Conservation (phyloP, 441 rosid species). For the Macaranga tanarius region DNA sequence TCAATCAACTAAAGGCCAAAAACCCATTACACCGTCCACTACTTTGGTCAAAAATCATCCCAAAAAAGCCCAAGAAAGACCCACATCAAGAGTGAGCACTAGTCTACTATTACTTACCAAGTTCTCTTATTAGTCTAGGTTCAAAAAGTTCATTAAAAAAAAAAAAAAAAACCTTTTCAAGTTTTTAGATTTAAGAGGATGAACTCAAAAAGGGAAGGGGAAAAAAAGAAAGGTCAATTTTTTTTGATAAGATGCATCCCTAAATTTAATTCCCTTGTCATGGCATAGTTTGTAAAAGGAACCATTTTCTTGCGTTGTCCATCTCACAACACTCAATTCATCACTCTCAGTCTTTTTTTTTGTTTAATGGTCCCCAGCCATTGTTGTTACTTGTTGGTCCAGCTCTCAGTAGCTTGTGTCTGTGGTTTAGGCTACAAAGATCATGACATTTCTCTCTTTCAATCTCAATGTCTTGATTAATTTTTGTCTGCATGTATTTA, state of each 20-base stretch:
- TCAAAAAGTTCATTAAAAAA: background rate
- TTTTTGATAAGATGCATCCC: conserved; percentile 22
- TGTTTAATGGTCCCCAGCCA: conserved; percentile 30
- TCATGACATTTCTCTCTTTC: conserved; percentile 37
- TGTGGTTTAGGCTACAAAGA: conserved; percentile 64
- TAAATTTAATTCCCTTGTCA: background rate
- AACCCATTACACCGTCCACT: conserved; percentile 6
- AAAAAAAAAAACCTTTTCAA: too few species aligned
- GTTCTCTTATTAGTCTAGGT: background rate
- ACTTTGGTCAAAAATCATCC: background rate
- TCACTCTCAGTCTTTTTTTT: too few species aligned
- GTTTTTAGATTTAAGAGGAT: background rate
- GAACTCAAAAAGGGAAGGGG: background rate
- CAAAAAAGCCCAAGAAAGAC: background rate
- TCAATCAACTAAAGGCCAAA: conserved; percentile 2
- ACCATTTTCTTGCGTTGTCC: background rate
- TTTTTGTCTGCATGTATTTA: conserved; percentile 38
- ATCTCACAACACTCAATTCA: conserved; percentile 19
- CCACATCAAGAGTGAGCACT: background rate
- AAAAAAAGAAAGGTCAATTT: background rate
- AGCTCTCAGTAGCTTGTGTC: conserved; percentile 45
- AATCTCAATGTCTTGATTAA: conserved; percentile 31
- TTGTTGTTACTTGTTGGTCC: conserved; percentile 38
- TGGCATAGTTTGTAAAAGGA: conserved; percentile 21
- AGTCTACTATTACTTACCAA: background rate